Conservation (phyloP, 2,329 filamentous ascomycete species). For the Cladorrhinum sp. region DNA sequence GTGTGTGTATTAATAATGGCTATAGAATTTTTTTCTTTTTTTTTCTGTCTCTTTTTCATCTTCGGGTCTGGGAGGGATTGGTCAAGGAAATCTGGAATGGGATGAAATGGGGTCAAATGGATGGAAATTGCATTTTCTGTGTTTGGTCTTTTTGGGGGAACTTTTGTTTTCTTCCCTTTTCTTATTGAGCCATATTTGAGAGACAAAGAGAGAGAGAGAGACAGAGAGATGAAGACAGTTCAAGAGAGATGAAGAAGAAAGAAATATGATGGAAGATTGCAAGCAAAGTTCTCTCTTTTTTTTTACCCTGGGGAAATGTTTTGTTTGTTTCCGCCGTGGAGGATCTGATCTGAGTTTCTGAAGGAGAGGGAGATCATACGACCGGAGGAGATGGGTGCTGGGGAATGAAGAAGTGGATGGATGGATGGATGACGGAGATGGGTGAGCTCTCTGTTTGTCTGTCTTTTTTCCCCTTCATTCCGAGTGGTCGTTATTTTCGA, state of each 20-base stretch:
- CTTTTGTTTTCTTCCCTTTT: background rate
- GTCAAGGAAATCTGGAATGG: background rate
- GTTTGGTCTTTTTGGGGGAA: background rate
- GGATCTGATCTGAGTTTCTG: too few species aligned
- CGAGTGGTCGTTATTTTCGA: too few species aligned
- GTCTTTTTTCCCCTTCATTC: too few species aligned
- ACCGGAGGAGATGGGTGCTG: too few species aligned
- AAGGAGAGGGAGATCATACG: too few species aligned
- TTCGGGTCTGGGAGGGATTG: background rate
- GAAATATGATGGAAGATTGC: background rate
- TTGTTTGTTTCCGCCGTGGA: too few species aligned
- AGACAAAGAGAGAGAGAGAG: background rate
- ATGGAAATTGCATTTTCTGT: background rate
- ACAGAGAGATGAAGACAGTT: background rate
- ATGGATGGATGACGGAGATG: too few species aligned
- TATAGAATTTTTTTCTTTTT: constrained; percentile 27
- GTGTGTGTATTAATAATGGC: constrained; percentile 33
- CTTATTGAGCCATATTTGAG: background rate
- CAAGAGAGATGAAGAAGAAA: background rate
- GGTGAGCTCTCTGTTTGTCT: too few species aligned
- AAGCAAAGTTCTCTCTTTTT: background rate
- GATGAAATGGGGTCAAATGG: background rate
- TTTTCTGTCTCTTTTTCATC: constrained; percentile 15
- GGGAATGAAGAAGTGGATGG: too few species aligned
- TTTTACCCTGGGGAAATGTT: too few species aligned